phyloP scores from a whole-genome alignment of 23 red algal species.

The Gracilaria gracilis region DNA sequence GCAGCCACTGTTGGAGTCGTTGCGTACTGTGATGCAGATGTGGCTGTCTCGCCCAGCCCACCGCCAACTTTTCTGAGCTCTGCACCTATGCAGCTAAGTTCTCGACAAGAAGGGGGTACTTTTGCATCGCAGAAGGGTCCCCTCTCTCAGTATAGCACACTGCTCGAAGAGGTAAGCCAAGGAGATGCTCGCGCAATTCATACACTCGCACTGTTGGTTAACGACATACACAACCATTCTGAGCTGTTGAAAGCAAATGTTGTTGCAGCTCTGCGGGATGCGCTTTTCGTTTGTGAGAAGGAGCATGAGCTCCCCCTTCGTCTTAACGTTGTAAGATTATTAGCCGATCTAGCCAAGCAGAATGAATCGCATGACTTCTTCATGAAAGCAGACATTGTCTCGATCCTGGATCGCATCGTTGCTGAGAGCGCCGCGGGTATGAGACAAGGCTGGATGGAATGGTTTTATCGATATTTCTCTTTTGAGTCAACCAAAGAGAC shows the following conservation, averaged over 20 bases:
- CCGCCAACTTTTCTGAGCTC: background rate
- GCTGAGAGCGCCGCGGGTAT: slow-evolving; percentile 13
- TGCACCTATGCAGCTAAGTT: background rate
- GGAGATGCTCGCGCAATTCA: slow-evolving; percentile 49
- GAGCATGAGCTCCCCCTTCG: slow-evolving; percentile 42
- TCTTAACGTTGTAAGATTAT: slow-evolving; percentile 44
- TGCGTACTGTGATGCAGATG: slow-evolving; percentile 35
- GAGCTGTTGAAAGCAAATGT: slow-evolving; percentile 39
- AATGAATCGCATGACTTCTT: slow-evolving; percentile 44
- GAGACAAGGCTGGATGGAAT: slow-evolving; percentile 27
- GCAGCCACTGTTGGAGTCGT: background rate
- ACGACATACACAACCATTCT: slow-evolving; percentile 59
- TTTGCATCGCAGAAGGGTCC: background rate
- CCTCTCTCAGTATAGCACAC: background rate
- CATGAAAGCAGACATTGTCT: slow-evolving; percentile 24
- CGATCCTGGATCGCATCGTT: slow-evolving; percentile 30
- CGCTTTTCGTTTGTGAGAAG: slow-evolving; percentile 24
- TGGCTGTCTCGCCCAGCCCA: background rate
- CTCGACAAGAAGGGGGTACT: background rate
- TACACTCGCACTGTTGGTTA: slow-evolving; percentile 45
- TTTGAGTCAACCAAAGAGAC: background rate
- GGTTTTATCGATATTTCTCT: slow-evolving; percentile 31
- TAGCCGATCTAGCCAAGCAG: slow-evolving; percentile 63
- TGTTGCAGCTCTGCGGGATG: slow-evolving; percentile 48
- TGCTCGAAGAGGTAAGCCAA: slow-evolving; percentile 31